These are phyloP conservation scores for Holtermanniella nyarrowii DNA, from an alignment of 768 basidiomycete genomes.

Conservation along the genomic window DNA sequence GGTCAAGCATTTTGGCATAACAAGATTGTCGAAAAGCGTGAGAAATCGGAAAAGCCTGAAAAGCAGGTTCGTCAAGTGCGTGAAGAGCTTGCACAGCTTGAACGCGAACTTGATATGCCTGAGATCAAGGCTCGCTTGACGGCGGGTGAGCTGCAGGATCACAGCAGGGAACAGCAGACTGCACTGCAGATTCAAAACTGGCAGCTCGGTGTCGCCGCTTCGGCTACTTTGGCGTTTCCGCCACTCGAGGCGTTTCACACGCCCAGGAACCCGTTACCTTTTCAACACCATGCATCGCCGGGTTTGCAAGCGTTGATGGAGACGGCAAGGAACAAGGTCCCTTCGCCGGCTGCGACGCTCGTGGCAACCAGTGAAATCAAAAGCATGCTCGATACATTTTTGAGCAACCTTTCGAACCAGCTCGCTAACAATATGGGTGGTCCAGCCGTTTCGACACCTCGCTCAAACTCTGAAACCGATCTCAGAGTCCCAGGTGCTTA, in stretches of 20 bases:
- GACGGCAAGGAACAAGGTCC: slow-evolving; percentile 5
- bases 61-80: neutral
- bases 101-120: neutral
- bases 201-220: neutral
- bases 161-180: neutral
- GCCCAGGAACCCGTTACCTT: neutral
- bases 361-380: slow-evolving; percentile 32
- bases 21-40: slow-evolving; percentile 21
- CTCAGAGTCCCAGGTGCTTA: slow-evolving; percentile 31
- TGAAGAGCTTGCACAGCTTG: neutral
- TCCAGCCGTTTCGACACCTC: slow-evolving; percentile 5
- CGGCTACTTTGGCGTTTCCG: neutral
- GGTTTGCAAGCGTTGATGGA: neutral
- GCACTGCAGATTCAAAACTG: neutral
- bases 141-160: neutral
- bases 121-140: neutral
- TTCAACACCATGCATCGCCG: neutral
- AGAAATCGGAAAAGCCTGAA: slow-evolving; percentile 5
- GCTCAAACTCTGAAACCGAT: slow-evolving; percentile 10
- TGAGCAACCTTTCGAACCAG: slow-evolving; percentile 34
- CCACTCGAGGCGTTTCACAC: neutral
- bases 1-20: slow-evolving; percentile 26
- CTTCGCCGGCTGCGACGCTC: slow-evolving; percentile 4
- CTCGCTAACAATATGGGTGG: slow-evolving; percentile 31
- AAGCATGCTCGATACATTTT: slow-evolving; percentile 31